phyloP scores from a whole-genome alignment of 1,284 basidiomycete species.

The Trichosporon coremiiforme region DNA sequence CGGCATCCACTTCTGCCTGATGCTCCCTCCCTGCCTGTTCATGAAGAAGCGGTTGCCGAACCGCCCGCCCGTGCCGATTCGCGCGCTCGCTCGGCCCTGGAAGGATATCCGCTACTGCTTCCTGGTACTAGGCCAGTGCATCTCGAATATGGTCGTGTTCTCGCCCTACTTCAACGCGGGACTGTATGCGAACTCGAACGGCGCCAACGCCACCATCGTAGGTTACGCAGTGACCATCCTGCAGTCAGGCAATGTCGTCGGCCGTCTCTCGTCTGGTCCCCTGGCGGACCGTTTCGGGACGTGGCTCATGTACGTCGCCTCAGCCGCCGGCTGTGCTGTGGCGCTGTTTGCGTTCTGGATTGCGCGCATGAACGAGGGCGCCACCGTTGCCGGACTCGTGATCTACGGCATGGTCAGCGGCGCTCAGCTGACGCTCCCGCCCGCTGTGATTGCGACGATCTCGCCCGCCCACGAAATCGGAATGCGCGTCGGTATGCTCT shows the following conservation, averaged over 20 bases:
- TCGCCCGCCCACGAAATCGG: conserved; percentile 51
- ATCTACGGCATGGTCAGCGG: conserved; percentile 45
- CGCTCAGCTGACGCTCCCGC: conserved; percentile 47
- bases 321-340: neutral
- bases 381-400: conserved; percentile 42
- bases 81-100: conserved; percentile 23
- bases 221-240: conserved; percentile 24
- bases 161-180: conserved; percentile 29
- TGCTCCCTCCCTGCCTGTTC: conserved; percentile 36
- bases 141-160: conserved; percentile 23
- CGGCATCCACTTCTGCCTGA: conserved; percentile 30
- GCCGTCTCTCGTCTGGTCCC: conserved; percentile 16
- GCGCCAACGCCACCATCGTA: neutral
- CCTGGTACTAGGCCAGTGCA: conserved; percentile 21
- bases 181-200: conserved; percentile 16
- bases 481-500: conserved; percentile 50
- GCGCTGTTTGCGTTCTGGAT: conserved; percentile 33
- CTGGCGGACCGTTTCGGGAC: conserved; percentile 27
- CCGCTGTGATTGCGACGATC: conserved; percentile 47
- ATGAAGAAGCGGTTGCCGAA: conserved; percentile 34
- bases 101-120: conserved; percentile 22
- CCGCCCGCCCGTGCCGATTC: conserved; percentile 30
- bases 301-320: conserved; percentile 22
- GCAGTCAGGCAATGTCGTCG: conserved; percentile 22
- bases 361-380: conserved; percentile 33